These are phyloP conservation scores for Xylariaceae sp. DNA, from an alignment of 2,329 filamentous ascomycete genomes.

Conservation along the genomic window DNA sequence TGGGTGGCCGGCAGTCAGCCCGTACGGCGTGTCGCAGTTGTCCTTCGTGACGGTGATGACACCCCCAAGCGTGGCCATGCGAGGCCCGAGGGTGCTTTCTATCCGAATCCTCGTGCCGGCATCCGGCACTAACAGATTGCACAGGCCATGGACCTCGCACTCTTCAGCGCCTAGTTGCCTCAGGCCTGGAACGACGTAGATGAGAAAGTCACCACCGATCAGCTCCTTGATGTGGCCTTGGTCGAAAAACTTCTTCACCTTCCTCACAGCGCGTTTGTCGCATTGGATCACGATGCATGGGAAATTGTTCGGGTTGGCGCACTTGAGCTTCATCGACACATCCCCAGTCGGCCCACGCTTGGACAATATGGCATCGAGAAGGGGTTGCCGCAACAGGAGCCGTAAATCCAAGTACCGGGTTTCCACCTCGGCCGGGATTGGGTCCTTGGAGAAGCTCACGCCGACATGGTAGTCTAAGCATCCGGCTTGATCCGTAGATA, in stretches of 20 bases:
- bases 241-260: slow-evolving; percentile 7
- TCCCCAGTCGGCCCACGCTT: slow-evolving; percentile 3
- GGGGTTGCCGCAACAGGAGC: background rate
- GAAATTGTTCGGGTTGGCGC: background rate
- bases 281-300: slow-evolving; percentile 10
- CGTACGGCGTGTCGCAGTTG: background rate
- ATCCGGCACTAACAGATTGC: background rate
- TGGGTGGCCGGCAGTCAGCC: slow-evolving; percentile 10
- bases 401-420: slow-evolving; percentile 4
- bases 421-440: slow-evolving; percentile 2
- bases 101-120: background rate
- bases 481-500: background rate
- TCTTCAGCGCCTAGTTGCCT: slow-evolving; percentile 1
- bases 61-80: slow-evolving; percentile 8
- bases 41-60: slow-evolving; percentile 1
- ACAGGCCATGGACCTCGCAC: slow-evolving; percentile 1
- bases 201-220: slow-evolving; percentile 4
- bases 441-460: slow-evolving; percentile 5
- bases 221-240: slow-evolving; percentile 6
- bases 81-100: background rate
- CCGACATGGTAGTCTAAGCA: background rate
- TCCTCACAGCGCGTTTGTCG: slow-evolving; percentile 7
- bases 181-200: slow-evolving; percentile 6
- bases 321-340: slow-evolving; percentile 8
- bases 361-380: slow-evolving; percentile 4